These are phyloP conservation scores for Zychaea mexicana DNA, from an alignment of 371 early-diverging fungal genomes.

Conservation along the genomic window DNA sequence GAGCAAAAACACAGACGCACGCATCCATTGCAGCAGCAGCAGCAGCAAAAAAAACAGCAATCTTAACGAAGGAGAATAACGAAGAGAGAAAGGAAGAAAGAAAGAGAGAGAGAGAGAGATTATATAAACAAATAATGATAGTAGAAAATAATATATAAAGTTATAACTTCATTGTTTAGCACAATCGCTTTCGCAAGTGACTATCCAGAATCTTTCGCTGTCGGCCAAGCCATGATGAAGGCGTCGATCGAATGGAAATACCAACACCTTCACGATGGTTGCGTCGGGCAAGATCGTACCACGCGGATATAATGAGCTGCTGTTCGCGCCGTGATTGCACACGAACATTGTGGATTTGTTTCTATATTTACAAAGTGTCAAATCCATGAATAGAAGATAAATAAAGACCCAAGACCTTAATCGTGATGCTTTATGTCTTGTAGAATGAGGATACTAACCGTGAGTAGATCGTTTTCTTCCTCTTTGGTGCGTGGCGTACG, in stretches of 20 bases:
- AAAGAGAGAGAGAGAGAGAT: not conserved
- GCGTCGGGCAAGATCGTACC: slow-evolving; percentile 68
- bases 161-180: slow-evolving; percentile 16
- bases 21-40: no score
- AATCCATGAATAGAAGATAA: slow-evolving; percentile 14
- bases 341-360: slow-evolving; percentile 68
- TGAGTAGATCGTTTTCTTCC: slow-evolving; percentile 74
- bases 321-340: slow-evolving; percentile 71
- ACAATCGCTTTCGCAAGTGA: slow-evolving; percentile 58
- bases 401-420: not conserved
- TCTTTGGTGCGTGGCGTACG: slow-evolving; percentile 53
- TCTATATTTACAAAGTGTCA: no score
- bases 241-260: slow-evolving; percentile 53
- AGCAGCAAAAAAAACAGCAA: no score
- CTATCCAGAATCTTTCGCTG: slow-evolving; percentile 66
- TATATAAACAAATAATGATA: not conserved
- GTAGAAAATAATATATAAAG: slow-evolving; percentile 16
- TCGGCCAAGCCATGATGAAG: slow-evolving; percentile 77
- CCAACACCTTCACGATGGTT: slow-evolving; percentile 57
- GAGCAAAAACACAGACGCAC: no score
- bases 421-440: no score
- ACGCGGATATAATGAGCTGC: slow-evolving; percentile 73
- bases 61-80: not conserved
- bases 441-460: slow-evolving; percentile 36
- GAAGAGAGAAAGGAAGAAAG: not conserved